A percentile compares a stretch with the other conserved stretches of the same genome.
Evolutionary conservation across 163 green algal genomes (phyloP).

Genomic region (Scenedesmus sp.): DNA sequence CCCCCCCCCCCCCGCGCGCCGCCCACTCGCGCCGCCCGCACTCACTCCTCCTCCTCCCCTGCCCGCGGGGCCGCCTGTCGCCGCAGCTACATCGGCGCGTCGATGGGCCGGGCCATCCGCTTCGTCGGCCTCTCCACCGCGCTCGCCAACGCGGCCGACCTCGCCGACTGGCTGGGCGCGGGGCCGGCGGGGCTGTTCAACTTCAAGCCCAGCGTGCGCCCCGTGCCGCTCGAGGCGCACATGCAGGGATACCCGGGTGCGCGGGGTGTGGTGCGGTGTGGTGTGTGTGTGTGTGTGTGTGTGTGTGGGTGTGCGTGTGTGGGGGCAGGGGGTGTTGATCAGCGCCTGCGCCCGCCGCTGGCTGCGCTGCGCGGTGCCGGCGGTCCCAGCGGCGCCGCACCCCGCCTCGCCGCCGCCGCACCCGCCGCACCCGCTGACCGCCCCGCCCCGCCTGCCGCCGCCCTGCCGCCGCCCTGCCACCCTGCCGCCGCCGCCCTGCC

Average conservation of each 20-base stretch:
- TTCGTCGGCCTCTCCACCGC: conserved; percentile 97
- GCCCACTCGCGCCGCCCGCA: no score
- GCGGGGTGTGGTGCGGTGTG: not conserved
- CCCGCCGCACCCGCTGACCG: no score
- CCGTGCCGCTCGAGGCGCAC: conserved; percentile 94
- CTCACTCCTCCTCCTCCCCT: no score
- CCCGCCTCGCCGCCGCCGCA: no score
- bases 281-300: not conserved
- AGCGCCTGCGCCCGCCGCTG: no score
- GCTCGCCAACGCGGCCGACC: conserved; percentile 90
- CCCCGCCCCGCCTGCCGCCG: not conserved
- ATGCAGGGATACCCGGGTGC: conserved; percentile 78
- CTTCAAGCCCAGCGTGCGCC: conserved; percentile 95
- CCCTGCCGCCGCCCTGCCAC: not conserved
- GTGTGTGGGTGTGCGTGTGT: no score
- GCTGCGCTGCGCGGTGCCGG: no score
- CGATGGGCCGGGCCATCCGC: conserved; percentile 68
- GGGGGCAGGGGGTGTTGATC: no score
- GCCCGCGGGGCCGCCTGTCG: no score
- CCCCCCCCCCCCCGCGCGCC: no score
- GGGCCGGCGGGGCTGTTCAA: conserved; percentile 90
- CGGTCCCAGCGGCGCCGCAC: no score
- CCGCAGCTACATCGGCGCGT: conserved; percentile 70
- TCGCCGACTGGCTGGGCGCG: conserved; percentile 67
- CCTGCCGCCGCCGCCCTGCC: not conserved